phyloP scores from a whole-genome alignment of 306 rosid genomes.

The Delonix regia region DNA sequence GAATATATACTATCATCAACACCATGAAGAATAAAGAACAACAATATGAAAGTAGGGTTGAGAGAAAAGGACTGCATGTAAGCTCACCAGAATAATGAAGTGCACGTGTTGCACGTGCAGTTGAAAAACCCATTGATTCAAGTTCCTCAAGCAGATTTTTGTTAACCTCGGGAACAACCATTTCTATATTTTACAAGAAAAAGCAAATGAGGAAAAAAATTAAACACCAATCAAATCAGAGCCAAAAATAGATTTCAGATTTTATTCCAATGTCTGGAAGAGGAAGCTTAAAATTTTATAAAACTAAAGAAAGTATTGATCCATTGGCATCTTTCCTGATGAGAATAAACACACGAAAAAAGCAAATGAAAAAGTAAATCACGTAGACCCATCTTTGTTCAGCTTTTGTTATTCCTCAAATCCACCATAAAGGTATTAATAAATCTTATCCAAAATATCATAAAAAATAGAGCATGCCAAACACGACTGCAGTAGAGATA shows the following conservation, averaged over 20 bases:
- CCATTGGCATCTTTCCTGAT: background rate
- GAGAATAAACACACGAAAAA: background rate
- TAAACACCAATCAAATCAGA: background rate
- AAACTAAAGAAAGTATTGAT: background rate
- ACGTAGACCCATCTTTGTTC: background rate
- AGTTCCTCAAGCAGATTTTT: conserved; percentile 83
- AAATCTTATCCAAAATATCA: background rate
- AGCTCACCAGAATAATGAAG: conserved; percentile 79
- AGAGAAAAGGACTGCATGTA: background rate
- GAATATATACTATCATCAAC: background rate
- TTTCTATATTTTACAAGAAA: conserved; percentile 58
- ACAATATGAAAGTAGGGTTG: background rate
- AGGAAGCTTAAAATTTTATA: background rate
- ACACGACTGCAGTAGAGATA: background rate
- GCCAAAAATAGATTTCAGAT: background rate
- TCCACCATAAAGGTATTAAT: background rate
- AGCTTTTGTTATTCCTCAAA: background rate
- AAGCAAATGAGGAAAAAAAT: background rate
- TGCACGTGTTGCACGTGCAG: conserved; percentile 80
- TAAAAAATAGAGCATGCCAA: background rate
- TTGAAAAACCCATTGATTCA: conserved; percentile 86
- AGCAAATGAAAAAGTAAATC: background rate
- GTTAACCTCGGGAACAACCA: conserved; percentile 94
- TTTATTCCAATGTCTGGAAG: conserved; percentile 2
- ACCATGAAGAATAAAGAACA: conserved; percentile 12